Conservation (phyloP, 441 rosid genomes). For the Erodium texanum region DNA sequence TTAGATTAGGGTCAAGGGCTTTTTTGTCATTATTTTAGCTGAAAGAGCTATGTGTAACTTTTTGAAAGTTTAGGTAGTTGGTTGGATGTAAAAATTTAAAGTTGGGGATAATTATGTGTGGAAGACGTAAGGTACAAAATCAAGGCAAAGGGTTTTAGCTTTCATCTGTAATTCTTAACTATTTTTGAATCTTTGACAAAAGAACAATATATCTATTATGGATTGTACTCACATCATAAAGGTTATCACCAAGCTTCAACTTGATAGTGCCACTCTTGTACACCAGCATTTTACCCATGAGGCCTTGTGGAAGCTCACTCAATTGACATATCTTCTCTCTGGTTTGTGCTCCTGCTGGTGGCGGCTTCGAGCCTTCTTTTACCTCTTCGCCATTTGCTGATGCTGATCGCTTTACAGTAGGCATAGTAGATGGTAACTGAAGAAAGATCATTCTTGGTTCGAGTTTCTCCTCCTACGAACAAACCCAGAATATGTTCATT, state of each 20-base stretch:
- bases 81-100: no score
- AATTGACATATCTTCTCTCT: slow-evolving; percentile 28
- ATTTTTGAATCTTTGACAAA: no score
- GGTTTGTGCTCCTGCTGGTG: background rate
- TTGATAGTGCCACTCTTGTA: slow-evolving; percentile 69
- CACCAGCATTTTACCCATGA: slow-evolving; percentile 72
- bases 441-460: slow-evolving; percentile 51
- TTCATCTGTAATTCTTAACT: no score
- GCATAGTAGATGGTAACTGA: slow-evolving; percentile 53
- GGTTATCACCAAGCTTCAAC: slow-evolving; percentile 68
- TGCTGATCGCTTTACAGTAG: slow-evolving; percentile 35
- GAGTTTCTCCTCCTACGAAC: slow-evolving; percentile 46
- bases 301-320: slow-evolving; percentile 53
- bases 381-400: slow-evolving; percentile 20
- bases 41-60: no score
- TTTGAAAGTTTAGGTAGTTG: no score
- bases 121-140: no score
- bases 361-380: slow-evolving; percentile 16
- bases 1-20: no score
- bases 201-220: background rate
- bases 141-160: no score
- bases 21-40: no score
- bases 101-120: no score
- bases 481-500: slow-evolving; percentile 13
- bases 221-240: slow-evolving; percentile 55